Evolutionary conservation across 2,329 filamentous ascomycete species (phyloP).

Genomic region (Penicillium thymicola): DNA sequence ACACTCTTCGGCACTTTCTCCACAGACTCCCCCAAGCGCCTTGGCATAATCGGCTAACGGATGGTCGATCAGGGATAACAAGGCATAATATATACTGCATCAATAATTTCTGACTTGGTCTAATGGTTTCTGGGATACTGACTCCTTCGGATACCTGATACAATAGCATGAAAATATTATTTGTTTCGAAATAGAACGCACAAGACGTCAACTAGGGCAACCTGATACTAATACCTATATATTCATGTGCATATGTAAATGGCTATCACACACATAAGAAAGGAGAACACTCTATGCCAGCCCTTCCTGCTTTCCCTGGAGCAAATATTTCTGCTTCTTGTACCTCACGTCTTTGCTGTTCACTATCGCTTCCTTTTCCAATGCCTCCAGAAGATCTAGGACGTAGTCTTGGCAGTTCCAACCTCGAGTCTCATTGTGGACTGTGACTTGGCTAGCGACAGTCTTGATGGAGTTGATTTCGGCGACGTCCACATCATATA

Average conservation of each 20-base stretch:
- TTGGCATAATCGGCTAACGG: not conserved
- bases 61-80: not conserved
- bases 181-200: not conserved
- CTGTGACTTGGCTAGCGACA: slow-evolving; percentile 11
- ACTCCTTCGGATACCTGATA: not conserved
- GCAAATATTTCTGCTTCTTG: slow-evolving; percentile 1
- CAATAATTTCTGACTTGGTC: not conserved
- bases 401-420: slow-evolving; percentile 30
- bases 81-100: not conserved
- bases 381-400: slow-evolving; percentile 22
- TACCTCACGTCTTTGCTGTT: slow-evolving; percentile 1
- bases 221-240: not conserved
- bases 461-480: slow-evolving; percentile 12
- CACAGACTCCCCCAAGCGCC: not conserved
- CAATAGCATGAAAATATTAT: not conserved
- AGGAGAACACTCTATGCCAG: not conserved
- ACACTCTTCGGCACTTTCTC: not conserved
- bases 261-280: not conserved
- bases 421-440: slow-evolving; percentile 22
- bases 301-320: slow-evolving; percentile 10
- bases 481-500: slow-evolving; percentile 6
- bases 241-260: not conserved
- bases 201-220: not conserved
- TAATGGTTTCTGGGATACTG: not conserved
- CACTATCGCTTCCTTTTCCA: slow-evolving; percentile 17